Conservation (phyloP, 2,329 filamentous ascomycete species). For the Pseudogymnoascus sp. region DNA sequence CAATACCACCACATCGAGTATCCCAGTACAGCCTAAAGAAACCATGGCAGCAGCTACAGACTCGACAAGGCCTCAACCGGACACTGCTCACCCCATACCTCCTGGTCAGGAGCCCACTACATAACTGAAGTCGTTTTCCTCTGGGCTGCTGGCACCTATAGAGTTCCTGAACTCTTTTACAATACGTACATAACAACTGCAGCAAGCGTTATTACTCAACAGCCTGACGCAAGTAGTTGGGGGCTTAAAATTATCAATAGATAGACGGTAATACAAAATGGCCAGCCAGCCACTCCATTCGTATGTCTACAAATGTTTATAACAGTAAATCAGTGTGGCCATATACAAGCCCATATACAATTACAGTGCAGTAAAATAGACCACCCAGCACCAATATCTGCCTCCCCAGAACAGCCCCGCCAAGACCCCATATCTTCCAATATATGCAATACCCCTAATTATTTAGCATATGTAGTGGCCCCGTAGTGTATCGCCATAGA, state of each 20-base stretch:
- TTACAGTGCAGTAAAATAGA: not conserved
- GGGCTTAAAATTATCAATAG: not conserved
- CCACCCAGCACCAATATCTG: not conserved
- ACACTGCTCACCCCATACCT: not conserved
- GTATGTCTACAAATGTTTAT: slow-evolving; percentile 1
- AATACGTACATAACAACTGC: not conserved
- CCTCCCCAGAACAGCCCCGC: not conserved
- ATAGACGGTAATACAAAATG: not conserved
- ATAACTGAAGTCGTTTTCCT: not conserved
- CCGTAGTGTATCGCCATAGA: not conserved
- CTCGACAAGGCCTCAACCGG: not conserved
- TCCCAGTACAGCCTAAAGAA: not conserved
- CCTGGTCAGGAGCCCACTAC: not conserved
- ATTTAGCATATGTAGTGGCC: not conserved
- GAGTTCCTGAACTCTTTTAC: not conserved
- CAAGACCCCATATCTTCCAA: not conserved
- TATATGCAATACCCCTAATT: slow-evolving; percentile 2
- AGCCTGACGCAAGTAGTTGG: not conserved
- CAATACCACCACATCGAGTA: not conserved
- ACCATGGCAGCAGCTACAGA: not conserved
- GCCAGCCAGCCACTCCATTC: not conserved
- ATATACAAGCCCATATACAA: not conserved
- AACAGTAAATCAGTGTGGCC: not conserved
- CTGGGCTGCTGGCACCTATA: not conserved
- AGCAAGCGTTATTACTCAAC: not conserved